Base-by-base conservation (phyloP, 2,329 filamentous ascomycete genomes). In the Cytospora leucostoma region DNA sequence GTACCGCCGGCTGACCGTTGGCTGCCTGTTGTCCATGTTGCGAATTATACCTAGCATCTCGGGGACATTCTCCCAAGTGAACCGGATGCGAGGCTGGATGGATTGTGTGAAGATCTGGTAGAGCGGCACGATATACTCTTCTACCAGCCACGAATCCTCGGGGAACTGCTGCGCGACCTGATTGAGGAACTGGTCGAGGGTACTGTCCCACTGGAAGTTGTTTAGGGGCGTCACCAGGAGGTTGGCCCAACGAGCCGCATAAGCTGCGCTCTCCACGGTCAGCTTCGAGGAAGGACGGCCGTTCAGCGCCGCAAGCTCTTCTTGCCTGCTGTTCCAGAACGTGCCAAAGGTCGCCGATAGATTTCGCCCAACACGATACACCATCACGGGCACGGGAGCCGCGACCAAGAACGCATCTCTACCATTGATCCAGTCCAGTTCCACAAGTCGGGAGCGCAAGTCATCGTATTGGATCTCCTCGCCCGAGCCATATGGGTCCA, bases 401-500 rank as follows among this genome's bases (percentile, higher is more conserved):
- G 90, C 84, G 4, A 80, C 79, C 21, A 96, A 79, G 68, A 89
- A 89, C 7, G 74, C 73, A 15, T 77, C 79, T 65, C 69, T 72
- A 65, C 76, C 72, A 63, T 75, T 72, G 70, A 79, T 71, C 74
- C 77, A 80, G 61, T 76, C 78, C 62, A 79, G 76, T 54, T 79
- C 75, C 49, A 80, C 78, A n/a, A 94, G 77, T 66, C 87, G 80
- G 33, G 76, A 76, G 64, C 84, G 81, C 44, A 97, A 78, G 56
- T 84, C 79, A 1, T 79, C 76, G 13, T 85, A 74, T 0, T 82
- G 79, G 0, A 93, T 84, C 74, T 96, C 92, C 15, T 84, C 76
- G 38, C 87, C 83, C 3, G 84, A 87, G 34, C 86, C 84, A 74
- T 91, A 97, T 0, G 93, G 93, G 71, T 97, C 92, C 67, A 97